A percentile compares a stretch with the other conserved stretches of the same genome.
Conservation (phyloP, 2,329 filamentous ascomycete species). For the Cryphonectria radicalis region DNA sequence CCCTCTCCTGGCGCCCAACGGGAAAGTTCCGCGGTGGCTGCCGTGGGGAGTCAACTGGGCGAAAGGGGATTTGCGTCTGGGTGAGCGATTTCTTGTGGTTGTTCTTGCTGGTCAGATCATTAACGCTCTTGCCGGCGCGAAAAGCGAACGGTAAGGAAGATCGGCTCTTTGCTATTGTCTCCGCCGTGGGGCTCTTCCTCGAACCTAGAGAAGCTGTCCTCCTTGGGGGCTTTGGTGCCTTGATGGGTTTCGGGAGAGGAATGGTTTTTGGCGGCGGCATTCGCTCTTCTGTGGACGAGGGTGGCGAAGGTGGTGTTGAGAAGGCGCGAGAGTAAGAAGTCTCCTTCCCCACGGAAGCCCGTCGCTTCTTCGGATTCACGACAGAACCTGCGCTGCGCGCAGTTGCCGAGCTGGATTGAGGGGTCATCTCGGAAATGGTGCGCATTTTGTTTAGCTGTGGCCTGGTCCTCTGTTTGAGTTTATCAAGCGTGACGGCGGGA, state of each 20-base stretch:
- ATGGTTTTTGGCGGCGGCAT: conserved; percentile 27
- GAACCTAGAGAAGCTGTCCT: conserved; percentile 22
- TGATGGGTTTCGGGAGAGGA: conserved; percentile 17
- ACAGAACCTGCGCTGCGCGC: conserved; percentile 14
- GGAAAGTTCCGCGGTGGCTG: conserved; percentile 20
- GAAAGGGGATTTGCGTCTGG: conserved; percentile 30
- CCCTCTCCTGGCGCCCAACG: conserved; percentile 25
- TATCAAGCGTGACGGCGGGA: conserved; percentile 27
- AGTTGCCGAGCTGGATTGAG: conserved; percentile 7
- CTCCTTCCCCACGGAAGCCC: conserved; percentile 18
- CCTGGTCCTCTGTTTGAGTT: conserved; percentile 20
- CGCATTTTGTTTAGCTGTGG: conserved; percentile 14
- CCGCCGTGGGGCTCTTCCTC: conserved; percentile 16
- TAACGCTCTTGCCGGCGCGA: conserved; percentile 24
- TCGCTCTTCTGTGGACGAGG: conserved; percentile 24
- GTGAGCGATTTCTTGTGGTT: conserved; percentile 22
- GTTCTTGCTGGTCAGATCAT: conserved; percentile 18
- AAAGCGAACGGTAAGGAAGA: conserved; percentile 17
- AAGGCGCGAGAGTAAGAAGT: conserved; percentile 23
- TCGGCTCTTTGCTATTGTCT: conserved; percentile 10
- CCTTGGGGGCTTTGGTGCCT: conserved; percentile 20
- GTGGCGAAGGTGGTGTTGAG: conserved; percentile 29
- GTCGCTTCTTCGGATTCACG: conserved; percentile 26
- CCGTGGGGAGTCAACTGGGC: conserved; percentile 20
- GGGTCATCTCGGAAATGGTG: conserved; percentile 13